Percentiles rank a stretch among this genome's conserved stretches.
Evolutionary conservation across 2,329 filamentous ascomycete genomes (phyloP).

Genomic region (Arthrinium puccinioides): DNA sequence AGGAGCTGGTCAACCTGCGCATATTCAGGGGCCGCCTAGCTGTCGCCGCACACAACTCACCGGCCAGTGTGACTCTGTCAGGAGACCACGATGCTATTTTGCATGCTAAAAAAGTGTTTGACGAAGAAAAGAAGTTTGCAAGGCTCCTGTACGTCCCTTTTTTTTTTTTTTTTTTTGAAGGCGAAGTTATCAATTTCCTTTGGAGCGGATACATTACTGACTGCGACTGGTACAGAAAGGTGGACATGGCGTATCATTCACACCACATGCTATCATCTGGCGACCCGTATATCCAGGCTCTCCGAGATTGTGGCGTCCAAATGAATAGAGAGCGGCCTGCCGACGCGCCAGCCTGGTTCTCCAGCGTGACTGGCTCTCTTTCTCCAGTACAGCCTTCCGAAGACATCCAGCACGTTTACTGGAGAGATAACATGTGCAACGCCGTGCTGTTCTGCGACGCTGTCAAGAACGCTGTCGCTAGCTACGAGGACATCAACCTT

Average conservation of each 20-base stretch:
- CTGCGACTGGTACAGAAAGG: constrained; percentile 35
- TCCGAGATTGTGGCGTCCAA: constrained; percentile 22
- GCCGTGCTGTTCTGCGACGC: constrained; percentile 3
- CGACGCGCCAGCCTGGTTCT: constrained; percentile 30
- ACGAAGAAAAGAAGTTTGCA: constrained; percentile 19
- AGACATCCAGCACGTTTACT: constrained; percentile 9
- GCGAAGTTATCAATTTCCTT: constrained; percentile 22
- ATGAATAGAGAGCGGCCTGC: constrained; percentile 24
- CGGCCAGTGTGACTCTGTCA: constrained; percentile 27
- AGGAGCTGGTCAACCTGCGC: constrained; percentile 11
- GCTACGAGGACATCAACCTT: too few species aligned
- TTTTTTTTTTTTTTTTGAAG: constrained; percentile 16
- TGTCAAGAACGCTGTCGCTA: background rate
- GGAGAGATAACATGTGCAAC: background rate
- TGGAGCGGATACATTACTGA: constrained; percentile 26
- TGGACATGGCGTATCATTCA: constrained; percentile 43
- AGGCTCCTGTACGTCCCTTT: constrained; percentile 21
- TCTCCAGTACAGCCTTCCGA: constrained; percentile 12
- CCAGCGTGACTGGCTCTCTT: constrained; percentile 25
- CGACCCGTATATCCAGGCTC: constrained; percentile 21
- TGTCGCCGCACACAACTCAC: constrained; percentile 27
- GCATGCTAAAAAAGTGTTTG: constrained; percentile 13
- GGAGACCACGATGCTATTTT: constrained; percentile 23
- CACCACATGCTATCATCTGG: constrained; percentile 34
- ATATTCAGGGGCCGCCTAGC: constrained; percentile 19